Percentiles rank a stretch among this genome's conserved stretches.
Conservation (phyloP, 169 alveolate genomes). For the Amoebophrya sp. region DNA sequence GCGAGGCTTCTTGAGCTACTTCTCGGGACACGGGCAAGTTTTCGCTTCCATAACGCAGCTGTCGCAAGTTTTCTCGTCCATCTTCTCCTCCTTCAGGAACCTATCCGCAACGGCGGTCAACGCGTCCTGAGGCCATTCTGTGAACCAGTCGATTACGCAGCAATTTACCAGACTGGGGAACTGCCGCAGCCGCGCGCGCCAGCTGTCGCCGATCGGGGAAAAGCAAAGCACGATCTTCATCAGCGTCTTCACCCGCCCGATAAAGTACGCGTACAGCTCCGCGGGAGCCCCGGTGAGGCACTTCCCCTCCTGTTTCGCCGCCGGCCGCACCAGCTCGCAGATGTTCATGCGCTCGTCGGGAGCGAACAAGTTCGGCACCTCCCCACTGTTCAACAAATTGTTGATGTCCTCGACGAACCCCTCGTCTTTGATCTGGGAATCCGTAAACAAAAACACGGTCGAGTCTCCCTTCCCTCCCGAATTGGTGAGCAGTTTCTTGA, state of each 20-base stretch:
- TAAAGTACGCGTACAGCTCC: slow-evolving; percentile 73
- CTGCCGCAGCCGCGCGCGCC: slow-evolving; percentile 43
- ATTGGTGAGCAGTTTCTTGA: slow-evolving; percentile 53
- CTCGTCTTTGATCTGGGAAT: slow-evolving; percentile 60
- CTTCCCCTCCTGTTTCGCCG: slow-evolving; percentile 73
- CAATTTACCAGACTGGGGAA: slow-evolving; percentile 44
- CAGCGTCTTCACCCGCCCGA: slow-evolving; percentile 66
- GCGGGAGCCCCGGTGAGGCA: slow-evolving; percentile 61
- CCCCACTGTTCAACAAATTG: slow-evolving; percentile 44
- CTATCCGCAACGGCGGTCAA: slow-evolving; percentile 67
- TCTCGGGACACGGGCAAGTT: too few species aligned
- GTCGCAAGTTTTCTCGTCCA: slow-evolving; percentile 52
- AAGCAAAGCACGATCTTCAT: slow-evolving; percentile 75
- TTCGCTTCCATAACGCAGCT: too few species aligned
- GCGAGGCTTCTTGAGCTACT: too few species aligned
- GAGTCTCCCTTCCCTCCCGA: slow-evolving; percentile 68
- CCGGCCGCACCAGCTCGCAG: slow-evolving; percentile 54
- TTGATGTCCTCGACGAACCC: slow-evolving; percentile 44
- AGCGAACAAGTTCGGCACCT: slow-evolving; percentile 46
- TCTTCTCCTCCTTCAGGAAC: slow-evolving; percentile 52
- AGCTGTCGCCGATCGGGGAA: slow-evolving; percentile 81
- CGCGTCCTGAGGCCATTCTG: slow-evolving; percentile 85
- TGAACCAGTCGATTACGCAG: slow-evolving; percentile 70
- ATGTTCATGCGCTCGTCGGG: slow-evolving; percentile 36
- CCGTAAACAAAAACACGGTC: slow-evolving; percentile 64